Percentiles rank a stretch among this genome's conserved stretches.
Conservation (phyloP, 2,329 filamentous ascomycete species). For the Pseudogymnoascus sp. region DNA sequence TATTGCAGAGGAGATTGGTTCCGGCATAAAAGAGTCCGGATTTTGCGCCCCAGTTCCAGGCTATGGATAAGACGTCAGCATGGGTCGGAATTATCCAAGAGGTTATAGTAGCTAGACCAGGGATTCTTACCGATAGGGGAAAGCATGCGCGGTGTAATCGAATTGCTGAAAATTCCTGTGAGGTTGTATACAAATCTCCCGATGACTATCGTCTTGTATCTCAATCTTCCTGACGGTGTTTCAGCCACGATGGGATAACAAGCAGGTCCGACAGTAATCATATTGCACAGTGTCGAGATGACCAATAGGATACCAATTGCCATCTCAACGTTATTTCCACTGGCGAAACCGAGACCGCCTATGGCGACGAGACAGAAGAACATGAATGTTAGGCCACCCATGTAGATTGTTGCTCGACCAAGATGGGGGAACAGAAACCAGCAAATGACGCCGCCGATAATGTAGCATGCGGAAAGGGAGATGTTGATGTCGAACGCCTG, state of each 20-base stretch:
- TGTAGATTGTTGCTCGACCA: conserved; percentile 36
- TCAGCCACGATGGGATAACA: conserved; percentile 25
- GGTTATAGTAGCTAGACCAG: conserved; percentile 10
- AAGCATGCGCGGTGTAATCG: conserved; percentile 24
- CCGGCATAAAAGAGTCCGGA: conserved; percentile 27
- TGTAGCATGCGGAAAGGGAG: conserved; percentile 34
- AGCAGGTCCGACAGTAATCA: conserved; percentile 30
- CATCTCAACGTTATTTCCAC: conserved; percentile 49
- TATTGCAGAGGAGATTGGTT: conserved; percentile 25
- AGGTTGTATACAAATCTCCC: conserved; percentile 24
- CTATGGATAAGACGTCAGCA: conserved; percentile 11
- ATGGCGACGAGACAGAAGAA: conserved; percentile 51
- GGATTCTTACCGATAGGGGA: conserved; percentile 20
- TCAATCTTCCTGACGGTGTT: conserved; percentile 20
- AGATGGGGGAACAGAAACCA: conserved; percentile 36
- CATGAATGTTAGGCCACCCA: conserved; percentile 34
- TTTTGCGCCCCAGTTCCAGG: conserved; percentile 29
- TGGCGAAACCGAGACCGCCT: conserved; percentile 81
- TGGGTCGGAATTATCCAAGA: not conserved
- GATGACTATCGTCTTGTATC: conserved; percentile 24
- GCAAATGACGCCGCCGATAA: conserved; percentile 33
- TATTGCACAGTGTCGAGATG: conserved; percentile 28
- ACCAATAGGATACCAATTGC: conserved; percentile 31
- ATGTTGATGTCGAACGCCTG: conserved; percentile 36
- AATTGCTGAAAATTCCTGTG: conserved; percentile 24